Evolutionary conservation across 352 stramenopile species (phyloP), one percentile per base, ranked within the genome.

Genomic region (Discostella stelligera): DNA sequence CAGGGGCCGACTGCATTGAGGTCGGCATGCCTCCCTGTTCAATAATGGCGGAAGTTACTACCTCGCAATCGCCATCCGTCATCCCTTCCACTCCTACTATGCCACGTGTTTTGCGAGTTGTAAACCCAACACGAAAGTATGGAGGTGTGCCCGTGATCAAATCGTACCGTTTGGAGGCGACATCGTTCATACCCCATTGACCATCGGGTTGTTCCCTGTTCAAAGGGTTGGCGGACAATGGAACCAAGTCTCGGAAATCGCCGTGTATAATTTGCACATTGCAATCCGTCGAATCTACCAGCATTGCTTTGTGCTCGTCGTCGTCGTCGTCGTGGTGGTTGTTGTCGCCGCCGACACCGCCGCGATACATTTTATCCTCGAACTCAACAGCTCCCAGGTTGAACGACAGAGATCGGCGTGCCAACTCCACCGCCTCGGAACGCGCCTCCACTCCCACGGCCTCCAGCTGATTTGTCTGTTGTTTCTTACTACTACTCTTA

Each of bases 111-210:
- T 20, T 71, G 23, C 23, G 46, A 10, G 55, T 23, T 49, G 21
- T 30, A 23, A 59, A 70, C 21, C 18, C 16, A 32, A 60, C 52
- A 21, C 52, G 52, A 60, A 32, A 71, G 60, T 64, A 94, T 4
- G 90, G 90, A 32, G 90, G 90, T 13, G 90, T 94, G 3, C 90
- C 90, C 6, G 88, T 94, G 14, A 94, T 80, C 52, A 41, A 21
- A 60, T 41, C 50, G 50, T 58, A 41, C 37, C 52, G 52, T 41
- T 25, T 52, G n/a, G 53, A 66, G 1, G 63, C 64, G 14, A 84
- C 71, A 61, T 66, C 2, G 50, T 77, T 21, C 58, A 83, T 65
- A n/a, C 30, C n/a, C 7, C 46, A 5, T 48, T 55, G 27, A 63
- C 27, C 48, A 53, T 52, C 37, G 13, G 7, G 3, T 14, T 44